These are phyloP conservation scores for Cryptosporidium tyzzeri DNA, from an alignment of 169 alveolate genomes.

Conservation along the genomic window DNA sequence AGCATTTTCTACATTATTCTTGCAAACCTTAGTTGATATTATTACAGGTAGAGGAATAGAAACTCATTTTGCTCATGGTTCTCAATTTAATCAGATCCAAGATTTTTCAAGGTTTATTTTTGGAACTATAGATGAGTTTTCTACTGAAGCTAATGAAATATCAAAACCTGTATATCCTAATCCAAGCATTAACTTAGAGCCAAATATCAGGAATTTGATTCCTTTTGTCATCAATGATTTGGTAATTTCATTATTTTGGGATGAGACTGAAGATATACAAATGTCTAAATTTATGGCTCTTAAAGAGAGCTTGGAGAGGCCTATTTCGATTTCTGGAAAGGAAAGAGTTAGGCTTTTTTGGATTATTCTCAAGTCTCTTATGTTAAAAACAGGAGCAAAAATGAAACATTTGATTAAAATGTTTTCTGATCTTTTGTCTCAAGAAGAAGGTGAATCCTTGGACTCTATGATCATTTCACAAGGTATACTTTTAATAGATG, in stretches of 20 bases:
- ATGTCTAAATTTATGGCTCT: neutral
- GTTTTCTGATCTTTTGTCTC: conserved; percentile 3
- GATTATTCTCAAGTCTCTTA: conserved; percentile 11
- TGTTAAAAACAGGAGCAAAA: conserved; percentile 26
- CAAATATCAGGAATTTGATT: neutral
- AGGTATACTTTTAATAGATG: conserved; percentile 14
- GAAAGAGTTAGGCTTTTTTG: conserved; percentile 44
- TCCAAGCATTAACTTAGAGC: neutral
- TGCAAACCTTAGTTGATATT: conserved; percentile 33
- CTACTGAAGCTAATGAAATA: neutral
- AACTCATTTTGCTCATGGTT: neutral
- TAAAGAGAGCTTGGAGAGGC: neutral
- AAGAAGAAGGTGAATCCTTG: neutral
- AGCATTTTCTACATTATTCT: conserved; percentile 24
- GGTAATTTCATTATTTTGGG: conserved; percentile 30
- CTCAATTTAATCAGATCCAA: conserved; percentile 11
- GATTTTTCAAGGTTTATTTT: conserved; percentile 27
- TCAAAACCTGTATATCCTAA: neutral
- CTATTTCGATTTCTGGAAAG: conserved; percentile 1
- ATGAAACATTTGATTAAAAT: conserved; percentile 7
- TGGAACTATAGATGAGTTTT: neutral
- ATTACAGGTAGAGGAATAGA: conserved; percentile 34
- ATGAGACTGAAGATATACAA: neutral
- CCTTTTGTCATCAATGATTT: conserved; percentile 24
- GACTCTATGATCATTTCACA: conserved; percentile 20